These are phyloP conservation scores for Paramyrothecium sp. DNA, from an alignment of 2,329 filamentous ascomycete genomes.

Conservation along the genomic window DNA sequence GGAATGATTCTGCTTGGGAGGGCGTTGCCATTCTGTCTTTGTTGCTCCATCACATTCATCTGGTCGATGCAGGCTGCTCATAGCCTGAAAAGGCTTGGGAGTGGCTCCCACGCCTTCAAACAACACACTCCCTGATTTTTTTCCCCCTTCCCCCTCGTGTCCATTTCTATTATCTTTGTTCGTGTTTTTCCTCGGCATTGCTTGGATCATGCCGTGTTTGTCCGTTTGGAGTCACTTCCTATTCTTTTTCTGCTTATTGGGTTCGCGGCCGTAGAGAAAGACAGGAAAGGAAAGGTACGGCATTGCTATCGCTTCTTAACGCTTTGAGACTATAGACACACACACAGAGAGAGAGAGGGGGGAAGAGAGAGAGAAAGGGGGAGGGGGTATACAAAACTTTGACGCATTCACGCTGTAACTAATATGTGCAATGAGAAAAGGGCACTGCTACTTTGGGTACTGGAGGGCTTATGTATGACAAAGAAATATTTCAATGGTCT, in stretches of 20 bases:
- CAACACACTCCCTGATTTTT: too few relatives aligned
- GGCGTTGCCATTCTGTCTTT: too few relatives aligned
- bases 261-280: conserved; percentile 19
- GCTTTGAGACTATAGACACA: conserved; percentile 35
- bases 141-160: neutral
- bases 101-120: too few relatives aligned
- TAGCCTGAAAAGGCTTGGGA: too few relatives aligned
- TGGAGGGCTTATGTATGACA: conserved; percentile 30
- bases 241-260: conserved; percentile 3
- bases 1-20: too few relatives aligned
- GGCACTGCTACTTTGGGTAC: conserved; percentile 27
- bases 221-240: neutral
- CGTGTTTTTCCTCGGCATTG: neutral
- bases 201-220: neutral
- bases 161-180: neutral
- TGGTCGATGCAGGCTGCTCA: too few relatives aligned
- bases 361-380: too few relatives aligned
- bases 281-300: conserved; percentile 13
- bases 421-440: conserved; percentile 31
- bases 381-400: too few relatives aligned
- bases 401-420: conserved; percentile 32
- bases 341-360: conserved; percentile 6
- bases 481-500: conserved; percentile 24
- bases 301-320: conserved; percentile 24
- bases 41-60: too few relatives aligned